Evolutionary conservation across 2,329 filamentous ascomycete genomes (phyloP).

Genomic region (Phaeosphaeria sp.): DNA sequence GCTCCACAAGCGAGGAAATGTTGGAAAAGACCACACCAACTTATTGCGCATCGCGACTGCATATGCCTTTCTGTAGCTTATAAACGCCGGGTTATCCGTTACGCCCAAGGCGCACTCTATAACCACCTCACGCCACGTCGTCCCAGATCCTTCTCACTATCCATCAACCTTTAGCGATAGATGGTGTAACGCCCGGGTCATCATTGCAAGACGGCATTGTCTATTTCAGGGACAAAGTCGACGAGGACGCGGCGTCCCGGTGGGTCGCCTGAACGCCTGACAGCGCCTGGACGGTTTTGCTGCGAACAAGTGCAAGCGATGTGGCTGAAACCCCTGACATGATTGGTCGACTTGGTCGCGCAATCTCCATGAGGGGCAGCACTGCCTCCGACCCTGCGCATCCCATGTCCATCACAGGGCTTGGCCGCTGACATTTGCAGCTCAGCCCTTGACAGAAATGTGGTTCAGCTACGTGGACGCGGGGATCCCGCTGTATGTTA

Average conservation of each 20-base stretch:
- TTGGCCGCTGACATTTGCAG: constrained; percentile 18
- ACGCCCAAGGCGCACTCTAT: background rate
- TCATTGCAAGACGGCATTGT: background rate
- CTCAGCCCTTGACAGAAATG: constrained; percentile 18
- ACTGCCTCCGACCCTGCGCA: constrained; percentile 20
- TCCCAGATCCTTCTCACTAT: background rate
- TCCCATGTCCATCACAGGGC: constrained; percentile 5
- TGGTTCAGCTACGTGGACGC: constrained; percentile 18
- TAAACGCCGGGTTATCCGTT: background rate
- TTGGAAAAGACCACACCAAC: background rate
- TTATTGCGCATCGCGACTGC: background rate
- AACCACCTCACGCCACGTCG: background rate
- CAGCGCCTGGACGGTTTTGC: background rate
- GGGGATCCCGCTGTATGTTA: background rate
- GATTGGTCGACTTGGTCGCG: constrained; percentile 8
- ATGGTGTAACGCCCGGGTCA: background rate
- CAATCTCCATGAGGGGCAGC: constrained; percentile 8
- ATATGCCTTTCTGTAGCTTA: background rate
- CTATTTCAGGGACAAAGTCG: constrained; percentile 5
- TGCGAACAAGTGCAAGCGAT: constrained; percentile 11
- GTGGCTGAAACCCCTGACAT: constrained; percentile 6
- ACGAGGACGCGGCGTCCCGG: background rate
- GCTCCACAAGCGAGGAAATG: background rate
- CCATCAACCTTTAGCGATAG: background rate
- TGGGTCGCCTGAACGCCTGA: constrained; percentile 1